Percentiles rank a stretch among this genome's conserved stretches.
These are phyloP conservation scores for Stemphylium lycopersici DNA, from an alignment of 2,329 filamentous ascomycete species.

Conservation along the genomic window DNA sequence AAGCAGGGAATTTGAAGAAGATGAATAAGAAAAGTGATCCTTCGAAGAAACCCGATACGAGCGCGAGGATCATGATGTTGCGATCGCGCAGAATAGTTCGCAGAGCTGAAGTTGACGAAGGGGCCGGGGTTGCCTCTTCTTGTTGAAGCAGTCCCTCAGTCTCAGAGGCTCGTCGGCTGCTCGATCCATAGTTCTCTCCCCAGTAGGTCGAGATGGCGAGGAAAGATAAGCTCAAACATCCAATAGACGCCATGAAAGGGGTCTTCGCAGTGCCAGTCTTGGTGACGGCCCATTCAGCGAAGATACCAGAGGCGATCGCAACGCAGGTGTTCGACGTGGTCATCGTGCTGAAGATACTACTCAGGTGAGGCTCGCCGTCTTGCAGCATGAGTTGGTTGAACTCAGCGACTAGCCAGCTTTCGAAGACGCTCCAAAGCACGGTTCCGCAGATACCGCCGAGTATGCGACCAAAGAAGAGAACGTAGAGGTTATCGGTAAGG, in stretches of 20 bases:
- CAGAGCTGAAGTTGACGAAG: constrained; percentile 29
- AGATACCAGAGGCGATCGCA: constrained; percentile 61
- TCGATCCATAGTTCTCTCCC: constrained; percentile 59
- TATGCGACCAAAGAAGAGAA: constrained; percentile 60
- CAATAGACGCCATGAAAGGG: constrained; percentile 58
- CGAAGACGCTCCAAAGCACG: constrained; percentile 64
- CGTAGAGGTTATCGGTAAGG: constrained; percentile 52
- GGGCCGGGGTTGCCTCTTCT: constrained; percentile 30
- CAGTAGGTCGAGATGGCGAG: constrained; percentile 57
- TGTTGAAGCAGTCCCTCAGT: constrained; percentile 33
- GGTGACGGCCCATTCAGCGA: constrained; percentile 59
- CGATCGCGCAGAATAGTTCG: constrained; percentile 48
- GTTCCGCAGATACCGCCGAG: constrained; percentile 63
- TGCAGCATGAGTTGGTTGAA: constrained; percentile 57
- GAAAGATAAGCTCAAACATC: constrained; percentile 54
- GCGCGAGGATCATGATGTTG: constrained; percentile 58
- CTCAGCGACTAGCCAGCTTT: constrained; percentile 67
- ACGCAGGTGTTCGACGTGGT: constrained; percentile 53
- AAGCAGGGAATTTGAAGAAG: constrained; percentile 65
- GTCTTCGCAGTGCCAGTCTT: constrained; percentile 57
- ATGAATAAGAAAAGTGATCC: constrained; percentile 68
- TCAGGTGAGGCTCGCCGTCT: constrained; percentile 54
- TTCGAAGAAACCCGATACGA: constrained; percentile 65
- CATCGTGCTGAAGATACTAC: constrained; percentile 62
- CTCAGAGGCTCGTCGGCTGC: constrained; percentile 24